Percentiles rank a stretch among this genome's conserved stretches.
Evolutionary conservation across 2,329 filamentous ascomycete genomes (phyloP).

Genomic region (Exophiala calicioides): DNA sequence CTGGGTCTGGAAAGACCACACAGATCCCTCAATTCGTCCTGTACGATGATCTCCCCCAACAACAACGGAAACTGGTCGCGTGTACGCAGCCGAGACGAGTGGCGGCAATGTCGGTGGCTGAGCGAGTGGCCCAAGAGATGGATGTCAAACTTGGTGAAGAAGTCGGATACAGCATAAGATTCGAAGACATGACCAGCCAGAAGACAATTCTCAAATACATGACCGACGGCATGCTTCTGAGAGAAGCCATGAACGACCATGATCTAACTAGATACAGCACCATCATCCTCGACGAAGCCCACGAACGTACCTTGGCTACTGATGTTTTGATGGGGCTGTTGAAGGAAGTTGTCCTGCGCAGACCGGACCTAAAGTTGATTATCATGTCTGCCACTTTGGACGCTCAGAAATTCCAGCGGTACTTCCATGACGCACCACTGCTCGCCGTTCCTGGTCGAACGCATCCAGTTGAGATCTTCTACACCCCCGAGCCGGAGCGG

Average conservation of each 20-base stretch:
- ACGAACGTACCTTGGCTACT: slow-evolving; percentile 94
- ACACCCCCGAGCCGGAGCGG: slow-evolving; percentile 91
- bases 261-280: slow-evolving; percentile 90
- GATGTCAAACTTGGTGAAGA: slow-evolving; percentile 90
- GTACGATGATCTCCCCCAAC: slow-evolving; percentile 90
- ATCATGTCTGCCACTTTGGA: slow-evolving; percentile 99
- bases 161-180: slow-evolving; percentile 98
- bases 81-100: slow-evolving; percentile 98
- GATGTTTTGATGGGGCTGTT: slow-evolving; percentile 96
- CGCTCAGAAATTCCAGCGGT: slow-evolving; percentile 95
- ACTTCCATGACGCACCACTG: slow-evolving; percentile 92
- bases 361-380: slow-evolving; percentile 93
- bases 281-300: slow-evolving; percentile 97
- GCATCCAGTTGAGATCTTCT: slow-evolving; percentile 96
- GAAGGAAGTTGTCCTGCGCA: slow-evolving; percentile 80
- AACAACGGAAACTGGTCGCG: slow-evolving; percentile 83
- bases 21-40: slow-evolving; percentile 99
- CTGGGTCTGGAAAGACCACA: slow-evolving; percentile 97
- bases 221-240: slow-evolving; percentile 97
- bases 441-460: slow-evolving; percentile 93
- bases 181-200: slow-evolving; percentile 87
- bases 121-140: slow-evolving; percentile 96
- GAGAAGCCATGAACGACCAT: slow-evolving; percentile 95
- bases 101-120: slow-evolving; percentile 96
- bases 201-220: slow-evolving; percentile 98